Evolutionary conservation across 2,329 filamentous ascomycete species (phyloP).

Genomic region (Xylaria sp.): DNA sequence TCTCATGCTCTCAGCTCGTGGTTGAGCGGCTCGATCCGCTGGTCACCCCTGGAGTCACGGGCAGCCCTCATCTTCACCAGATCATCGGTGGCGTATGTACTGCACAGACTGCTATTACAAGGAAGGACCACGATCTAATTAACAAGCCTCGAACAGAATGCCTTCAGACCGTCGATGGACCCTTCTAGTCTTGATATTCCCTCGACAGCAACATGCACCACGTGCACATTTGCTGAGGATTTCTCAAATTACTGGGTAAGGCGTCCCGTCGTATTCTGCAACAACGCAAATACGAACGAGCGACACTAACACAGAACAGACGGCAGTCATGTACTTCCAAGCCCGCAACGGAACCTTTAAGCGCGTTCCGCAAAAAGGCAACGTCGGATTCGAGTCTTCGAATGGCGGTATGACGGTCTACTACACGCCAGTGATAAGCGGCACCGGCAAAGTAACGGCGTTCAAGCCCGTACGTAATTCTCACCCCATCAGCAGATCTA

Average conservation of each 20-base stretch:
- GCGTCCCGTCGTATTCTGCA: neutral
- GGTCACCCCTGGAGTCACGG: constrained; percentile 44
- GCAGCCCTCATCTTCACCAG: constrained; percentile 47
- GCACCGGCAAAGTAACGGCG: constrained; percentile 50
- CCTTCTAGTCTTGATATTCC: constrained; percentile 46
- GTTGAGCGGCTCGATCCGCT: constrained; percentile 46
- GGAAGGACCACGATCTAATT: neutral
- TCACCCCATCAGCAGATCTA: neutral
- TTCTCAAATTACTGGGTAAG: constrained; percentile 54
- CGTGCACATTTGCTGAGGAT: constrained; percentile 57
- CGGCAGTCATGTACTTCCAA: constrained; percentile 54
- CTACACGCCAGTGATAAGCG: constrained; percentile 50
- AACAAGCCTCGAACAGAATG: constrained; percentile 39
- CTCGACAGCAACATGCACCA: constrained; percentile 54
- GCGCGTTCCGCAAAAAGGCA: constrained; percentile 44
- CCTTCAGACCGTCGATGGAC: constrained; percentile 50
- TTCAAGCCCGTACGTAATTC: constrained; percentile 52
- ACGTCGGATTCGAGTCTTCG: constrained; percentile 49
- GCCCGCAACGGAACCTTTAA: constrained; percentile 54
- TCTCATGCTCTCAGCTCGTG: constrained; percentile 47
- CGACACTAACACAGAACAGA: constrained; percentile 41
- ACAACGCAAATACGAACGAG: neutral
- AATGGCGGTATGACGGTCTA: constrained; percentile 57
- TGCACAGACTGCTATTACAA: neutral
- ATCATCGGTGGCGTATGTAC: constrained; percentile 47